Percentiles rank a stretch among this genome's conserved stretches.
These are phyloP conservation scores for Phytophthora meadii DNA, from an alignment of 352 stramenopile species.

Conservation along the genomic window DNA sequence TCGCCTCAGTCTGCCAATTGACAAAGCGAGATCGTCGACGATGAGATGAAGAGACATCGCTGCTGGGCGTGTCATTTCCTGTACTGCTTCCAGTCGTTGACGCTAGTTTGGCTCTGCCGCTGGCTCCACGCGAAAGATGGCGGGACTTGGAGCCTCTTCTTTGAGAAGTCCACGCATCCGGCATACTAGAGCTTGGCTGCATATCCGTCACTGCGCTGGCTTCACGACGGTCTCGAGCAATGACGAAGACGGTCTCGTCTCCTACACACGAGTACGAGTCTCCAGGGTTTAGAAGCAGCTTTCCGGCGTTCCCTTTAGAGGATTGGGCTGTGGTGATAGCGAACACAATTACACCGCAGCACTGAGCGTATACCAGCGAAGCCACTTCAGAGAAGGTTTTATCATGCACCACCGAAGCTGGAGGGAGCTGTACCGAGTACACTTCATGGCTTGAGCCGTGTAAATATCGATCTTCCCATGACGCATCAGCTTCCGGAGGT, in stretches of 20 bases:
- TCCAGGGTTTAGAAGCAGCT: constrained; percentile 76
- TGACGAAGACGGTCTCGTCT: constrained; percentile 72
- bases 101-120: constrained; percentile 13
- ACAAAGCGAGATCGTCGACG: constrained; percentile 31
- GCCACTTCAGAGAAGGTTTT: constrained; percentile 84
- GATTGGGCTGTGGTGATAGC: constrained; percentile 51
- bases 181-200: constrained; percentile 22
- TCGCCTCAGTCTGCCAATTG: constrained; percentile 31
- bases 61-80: constrained; percentile 26
- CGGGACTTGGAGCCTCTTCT: constrained; percentile 12
- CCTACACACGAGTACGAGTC: constrained; percentile 76
- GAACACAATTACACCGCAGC: constrained; percentile 77
- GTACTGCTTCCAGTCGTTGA: constrained; percentile 32
- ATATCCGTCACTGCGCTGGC: constrained; percentile 36
- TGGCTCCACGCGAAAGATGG: constrained; percentile 24
- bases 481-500: constrained; percentile 35
- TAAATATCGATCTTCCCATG: constrained; percentile 78
- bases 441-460: constrained; percentile 78
- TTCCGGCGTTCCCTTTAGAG: constrained; percentile 24
- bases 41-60: constrained; percentile 17
- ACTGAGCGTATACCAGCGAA: constrained; percentile 75
- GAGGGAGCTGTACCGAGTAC: constrained; percentile 73
- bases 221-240: constrained; percentile 54
- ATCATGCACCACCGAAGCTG: constrained; percentile 52
- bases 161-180: constrained; percentile 32